Conservation (phyloP, 2,329 filamentous ascomycete genomes). For the Bretziella fagacearum region DNA sequence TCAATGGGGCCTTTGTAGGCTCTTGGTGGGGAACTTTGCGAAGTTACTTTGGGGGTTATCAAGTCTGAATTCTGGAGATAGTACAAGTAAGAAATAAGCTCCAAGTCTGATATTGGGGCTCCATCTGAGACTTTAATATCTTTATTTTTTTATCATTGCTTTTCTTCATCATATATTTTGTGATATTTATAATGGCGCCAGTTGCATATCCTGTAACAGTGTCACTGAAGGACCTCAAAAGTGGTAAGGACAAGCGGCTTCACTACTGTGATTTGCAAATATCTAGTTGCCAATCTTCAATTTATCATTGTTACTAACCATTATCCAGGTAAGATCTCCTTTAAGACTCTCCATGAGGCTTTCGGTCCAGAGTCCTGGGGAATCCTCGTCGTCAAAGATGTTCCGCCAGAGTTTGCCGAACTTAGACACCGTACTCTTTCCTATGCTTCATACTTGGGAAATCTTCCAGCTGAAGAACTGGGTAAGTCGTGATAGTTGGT, state of each 20-base stretch:
- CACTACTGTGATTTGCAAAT: background rate
- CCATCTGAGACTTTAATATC: background rate
- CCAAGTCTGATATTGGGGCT: background rate
- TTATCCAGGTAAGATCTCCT: constrained; percentile 43
- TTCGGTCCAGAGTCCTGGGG: constrained; percentile 85
- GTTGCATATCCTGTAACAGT: constrained; percentile 41
- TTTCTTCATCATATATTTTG: background rate
- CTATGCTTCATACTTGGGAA: constrained; percentile 77
- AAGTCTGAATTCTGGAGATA: background rate
- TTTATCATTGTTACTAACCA: constrained; percentile 11
- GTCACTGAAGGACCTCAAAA: constrained; percentile 42
- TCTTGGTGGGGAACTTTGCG: background rate
- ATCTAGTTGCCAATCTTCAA: background rate
- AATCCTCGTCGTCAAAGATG: constrained; percentile 81
- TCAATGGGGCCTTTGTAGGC: background rate
- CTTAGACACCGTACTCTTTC: constrained; percentile 62
- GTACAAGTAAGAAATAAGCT: background rate
- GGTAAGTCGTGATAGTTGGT: too few relatives aligned
- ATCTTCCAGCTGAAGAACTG: constrained; percentile 54
- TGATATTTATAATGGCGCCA: background rate
- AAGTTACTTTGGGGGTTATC: background rate
- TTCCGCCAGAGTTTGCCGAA: constrained; percentile 53
- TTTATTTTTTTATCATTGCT: background rate
- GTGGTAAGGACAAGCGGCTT: constrained; percentile 27
- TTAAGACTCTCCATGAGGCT: constrained; percentile 53